phyloP scores from a whole-genome alignment of 1,284 basidiomycete genomes.

The Cryptococcus hybrid region DNA sequence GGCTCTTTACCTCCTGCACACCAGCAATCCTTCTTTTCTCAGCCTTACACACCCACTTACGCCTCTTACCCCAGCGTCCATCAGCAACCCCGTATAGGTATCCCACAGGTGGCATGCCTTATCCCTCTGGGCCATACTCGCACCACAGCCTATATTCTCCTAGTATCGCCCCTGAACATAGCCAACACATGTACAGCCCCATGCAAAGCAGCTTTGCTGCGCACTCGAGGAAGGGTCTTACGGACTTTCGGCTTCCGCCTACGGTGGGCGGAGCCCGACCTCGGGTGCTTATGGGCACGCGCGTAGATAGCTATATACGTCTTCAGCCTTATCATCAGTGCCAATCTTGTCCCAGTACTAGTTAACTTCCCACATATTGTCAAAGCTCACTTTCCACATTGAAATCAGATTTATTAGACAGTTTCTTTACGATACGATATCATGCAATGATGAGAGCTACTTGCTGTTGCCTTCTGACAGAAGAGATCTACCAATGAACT shows the following conservation, averaged over 20 bases:
- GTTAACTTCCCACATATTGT: no score
- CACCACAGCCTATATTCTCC: conserved; percentile 39
- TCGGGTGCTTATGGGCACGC: neutral
- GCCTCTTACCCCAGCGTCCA: conserved; percentile 17
- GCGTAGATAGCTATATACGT: neutral
- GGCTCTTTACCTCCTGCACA: conserved; percentile 34
- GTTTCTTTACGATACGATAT: no score
- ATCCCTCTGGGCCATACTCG: conserved; percentile 11
- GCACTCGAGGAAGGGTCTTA: conserved; percentile 44
- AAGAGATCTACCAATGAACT: no score
- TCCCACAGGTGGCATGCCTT: conserved; percentile 27
- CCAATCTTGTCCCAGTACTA: no score
- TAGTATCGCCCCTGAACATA: conserved; percentile 35
- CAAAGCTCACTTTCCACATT: no score
- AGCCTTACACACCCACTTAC: conserved; percentile 27
- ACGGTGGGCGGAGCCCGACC: conserved; percentile 11
- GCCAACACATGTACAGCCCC: conserved; percentile 40
- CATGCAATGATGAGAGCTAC: no score
- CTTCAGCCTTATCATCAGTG: neutral
- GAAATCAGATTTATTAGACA: no score
- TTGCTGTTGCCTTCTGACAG: no score
- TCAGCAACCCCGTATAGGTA: conserved; percentile 19
- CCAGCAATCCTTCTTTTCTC: conserved; percentile 31
- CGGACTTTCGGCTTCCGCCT: conserved; percentile 29
- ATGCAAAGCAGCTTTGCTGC: conserved; percentile 31